A percentile compares a stretch with the other conserved stretches of the same genome.
phyloP scores from a whole-genome alignment of 805 yeast species.

The Saccharomycopsis sp. region DNA sequence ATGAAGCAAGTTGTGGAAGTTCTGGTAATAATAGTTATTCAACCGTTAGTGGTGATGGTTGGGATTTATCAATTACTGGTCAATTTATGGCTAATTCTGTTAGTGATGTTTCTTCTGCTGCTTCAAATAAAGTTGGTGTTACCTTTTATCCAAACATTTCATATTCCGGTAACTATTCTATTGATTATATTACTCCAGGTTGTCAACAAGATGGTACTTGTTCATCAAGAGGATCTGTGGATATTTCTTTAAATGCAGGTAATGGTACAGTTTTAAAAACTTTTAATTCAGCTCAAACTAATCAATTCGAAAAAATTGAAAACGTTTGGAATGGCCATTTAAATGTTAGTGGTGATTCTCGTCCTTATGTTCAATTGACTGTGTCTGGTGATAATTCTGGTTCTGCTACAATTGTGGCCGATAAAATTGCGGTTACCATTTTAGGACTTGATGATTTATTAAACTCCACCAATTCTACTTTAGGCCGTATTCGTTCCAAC shows the following conservation, averaged over 20 bases:
- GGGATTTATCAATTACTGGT: slow-evolving; percentile 25
- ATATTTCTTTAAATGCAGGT: slow-evolving; percentile 53
- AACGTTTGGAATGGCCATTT: slow-evolving; percentile 61
- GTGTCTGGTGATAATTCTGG: slow-evolving; percentile 23
- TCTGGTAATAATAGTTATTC: slow-evolving; percentile 20
- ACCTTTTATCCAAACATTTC: slow-evolving; percentile 59
- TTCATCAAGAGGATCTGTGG: slow-evolving; percentile 58
- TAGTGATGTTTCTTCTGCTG: slow-evolving; percentile 25
- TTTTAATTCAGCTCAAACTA: slow-evolving; percentile 58
- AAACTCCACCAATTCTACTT: slow-evolving; percentile 24
- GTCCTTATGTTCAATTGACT: slow-evolving; percentile 35
- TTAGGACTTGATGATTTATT: slow-evolving; percentile 34
- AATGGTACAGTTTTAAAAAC: slow-evolving; percentile 28
- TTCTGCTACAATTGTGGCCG: slow-evolving; percentile 56
- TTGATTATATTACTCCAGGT: slow-evolving; percentile 79
- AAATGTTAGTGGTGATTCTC: slow-evolving; percentile 28
- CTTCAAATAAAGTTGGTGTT: slow-evolving; percentile 28
- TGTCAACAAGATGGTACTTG: slow-evolving; percentile 66
- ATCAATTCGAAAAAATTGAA: slow-evolving; percentile 73
- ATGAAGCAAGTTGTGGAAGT: slow-evolving; percentile 49
- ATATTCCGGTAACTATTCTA: slow-evolving; percentile 63
- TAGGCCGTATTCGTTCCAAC: slow-evolving; percentile 18
- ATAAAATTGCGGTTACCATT: slow-evolving; percentile 44
- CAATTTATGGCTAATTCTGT: slow-evolving; percentile 27
- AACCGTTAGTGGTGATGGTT: slow-evolving; percentile 21